These are phyloP conservation scores for Aspergillus jensenii DNA, from an alignment of 2,329 filamentous ascomycete genomes.

Conservation along the genomic window DNA sequence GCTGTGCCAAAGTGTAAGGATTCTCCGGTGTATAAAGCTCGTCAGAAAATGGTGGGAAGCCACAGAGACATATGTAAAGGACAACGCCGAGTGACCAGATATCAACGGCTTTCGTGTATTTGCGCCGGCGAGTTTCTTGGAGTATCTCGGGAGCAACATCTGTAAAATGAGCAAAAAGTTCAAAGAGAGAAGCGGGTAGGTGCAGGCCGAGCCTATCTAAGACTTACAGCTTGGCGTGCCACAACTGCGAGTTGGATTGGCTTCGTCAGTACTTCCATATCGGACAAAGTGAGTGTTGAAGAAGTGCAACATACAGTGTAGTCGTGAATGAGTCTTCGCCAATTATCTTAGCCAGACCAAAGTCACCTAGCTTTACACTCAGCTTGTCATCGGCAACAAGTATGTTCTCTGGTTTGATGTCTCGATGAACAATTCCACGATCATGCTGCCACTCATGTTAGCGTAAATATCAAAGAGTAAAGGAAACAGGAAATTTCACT, in stretches of 20 bases:
- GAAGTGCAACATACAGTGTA: constrained; percentile 62
- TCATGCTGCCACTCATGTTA: constrained; percentile 68
- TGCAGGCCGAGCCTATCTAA: background rate
- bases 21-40: constrained; percentile 80
- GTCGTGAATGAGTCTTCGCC: constrained; percentile 98
- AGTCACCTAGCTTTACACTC: constrained; percentile 89
- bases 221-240: constrained; percentile 86
- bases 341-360: constrained; percentile 96
- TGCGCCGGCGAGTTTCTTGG: constrained; percentile 74
- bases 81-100: constrained; percentile 98
- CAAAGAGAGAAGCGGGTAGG: background rate
- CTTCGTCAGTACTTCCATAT: background rate
- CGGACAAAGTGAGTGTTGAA: background rate
- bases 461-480: background rate
- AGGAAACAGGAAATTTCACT: constrained; percentile 56
- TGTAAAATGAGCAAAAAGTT: constrained; percentile 25
- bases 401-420: constrained; percentile 98
- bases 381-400: constrained; percentile 81
- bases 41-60: constrained; percentile 95
- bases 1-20: constrained; percentile 81
- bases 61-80: constrained; percentile 93
- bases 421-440: constrained; percentile 92
- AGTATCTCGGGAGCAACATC: constrained; percentile 95
- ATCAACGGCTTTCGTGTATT: constrained; percentile 93
- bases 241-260: constrained; percentile 49